These are phyloP conservation scores for Neurospora sp. DNA, from an alignment of 495 filamentous ascomycete species.

Conservation along the genomic window DNA sequence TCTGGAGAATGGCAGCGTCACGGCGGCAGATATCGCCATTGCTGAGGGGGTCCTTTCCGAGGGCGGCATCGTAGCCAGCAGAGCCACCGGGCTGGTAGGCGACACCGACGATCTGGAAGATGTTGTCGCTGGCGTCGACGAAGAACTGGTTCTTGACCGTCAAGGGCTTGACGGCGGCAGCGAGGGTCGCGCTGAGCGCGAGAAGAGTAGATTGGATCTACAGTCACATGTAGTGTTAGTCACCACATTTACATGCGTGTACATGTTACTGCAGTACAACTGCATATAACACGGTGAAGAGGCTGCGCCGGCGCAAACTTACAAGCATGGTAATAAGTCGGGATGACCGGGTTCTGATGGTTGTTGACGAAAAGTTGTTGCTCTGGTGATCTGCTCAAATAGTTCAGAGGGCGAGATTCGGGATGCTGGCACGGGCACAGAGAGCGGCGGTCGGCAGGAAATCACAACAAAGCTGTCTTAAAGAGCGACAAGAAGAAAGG, in stretches of 20 bases:
- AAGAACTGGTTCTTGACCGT: slow-evolving; percentile 70
- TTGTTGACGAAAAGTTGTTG: background rate
- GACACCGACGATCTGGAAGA: slow-evolving; percentile 82
- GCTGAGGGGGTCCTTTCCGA: slow-evolving; percentile 61
- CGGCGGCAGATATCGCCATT: slow-evolving; percentile 67
- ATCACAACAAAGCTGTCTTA: background rate
- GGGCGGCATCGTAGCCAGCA: slow-evolving; percentile 57
- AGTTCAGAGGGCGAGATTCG: background rate
- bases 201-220: slow-evolving; percentile 31
- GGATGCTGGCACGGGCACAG: background rate
- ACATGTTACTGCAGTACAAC: background rate
- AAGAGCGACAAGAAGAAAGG: background rate
- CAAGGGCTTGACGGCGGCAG: slow-evolving; percentile 60
- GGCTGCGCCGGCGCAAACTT: background rate
- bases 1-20: slow-evolving; percentile 88
- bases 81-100: slow-evolving; percentile 93
- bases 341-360: background rate
- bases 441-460: background rate
- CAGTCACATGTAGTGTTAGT: background rate
- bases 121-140: slow-evolving; percentile 68
- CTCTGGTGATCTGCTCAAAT: background rate
- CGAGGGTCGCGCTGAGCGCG: slow-evolving; percentile 41
- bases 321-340: background rate
- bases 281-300: background rate
- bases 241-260: background rate